Evolutionary conservation across 2,329 filamentous ascomycete genomes (phyloP), one percentile per base, ranked within the genome.

Genomic region (Orbilia blumenaviensis): DNA sequence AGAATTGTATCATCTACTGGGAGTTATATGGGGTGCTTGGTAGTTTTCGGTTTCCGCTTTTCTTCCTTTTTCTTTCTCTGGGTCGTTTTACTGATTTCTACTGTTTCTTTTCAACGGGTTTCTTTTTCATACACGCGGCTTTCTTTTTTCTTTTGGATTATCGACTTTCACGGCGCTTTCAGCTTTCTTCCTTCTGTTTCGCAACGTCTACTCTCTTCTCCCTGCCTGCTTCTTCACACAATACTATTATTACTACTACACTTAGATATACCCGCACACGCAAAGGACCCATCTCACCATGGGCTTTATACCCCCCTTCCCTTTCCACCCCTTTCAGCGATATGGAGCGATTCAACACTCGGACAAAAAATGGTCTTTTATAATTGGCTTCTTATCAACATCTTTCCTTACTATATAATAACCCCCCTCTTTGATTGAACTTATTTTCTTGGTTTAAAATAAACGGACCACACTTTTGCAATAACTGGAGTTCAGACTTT

Each of bases 251-350:
- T n/a, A 12, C 12, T 25, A 46, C 21, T 25, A 1, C 18, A 54
- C 32, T 25, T 63, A 63, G 42, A 74, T 67, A 54, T 62, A 74
- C 14, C 62, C 52, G 62, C 61, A 62, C 54, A 67, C 46, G 63
- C 67, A 58, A 54, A 14, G 32, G n/a, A n/a, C 41, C 23, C 32
- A 9, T 44, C 54, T 61, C 21, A 61, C 34, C 56, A 44, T 46
- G 23, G 56, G 56, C n/a, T 44, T n/a, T 23, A 42, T 56, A 36
- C 34, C 38, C 36, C 54, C 16, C 14, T 38, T 27, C 16, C 44
- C 25, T 66, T 46, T 60, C 6, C 38, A 46, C 34, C 58, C 29
- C 44, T 29, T 61, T 52, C 32, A 52, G 54, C 42, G 41, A 48
- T 50, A 48, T 42, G 66, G 66, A 69, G 66, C 54, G 54, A 69